Evolutionary conservation across 2,329 filamentous ascomycete species (phyloP), one percentile per base, ranked within the genome.

Genomic region (Corinectria fuckeliana): DNA sequence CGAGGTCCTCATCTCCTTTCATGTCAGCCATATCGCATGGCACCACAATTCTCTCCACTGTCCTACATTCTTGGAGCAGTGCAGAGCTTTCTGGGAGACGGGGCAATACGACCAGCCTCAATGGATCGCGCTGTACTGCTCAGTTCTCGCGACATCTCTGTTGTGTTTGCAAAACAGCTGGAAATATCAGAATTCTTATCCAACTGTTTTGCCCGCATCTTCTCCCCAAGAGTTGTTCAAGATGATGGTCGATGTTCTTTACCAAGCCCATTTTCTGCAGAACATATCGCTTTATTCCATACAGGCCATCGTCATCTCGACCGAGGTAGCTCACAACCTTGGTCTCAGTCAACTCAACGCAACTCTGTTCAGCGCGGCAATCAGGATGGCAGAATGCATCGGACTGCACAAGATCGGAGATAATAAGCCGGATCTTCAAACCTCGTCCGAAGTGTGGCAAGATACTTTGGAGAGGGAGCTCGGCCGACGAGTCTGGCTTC

Each of bases 231-330:
- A n/a, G n/a, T n/a, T n/a, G n/a, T n/a, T n/a, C n/a, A n/a, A n/a
- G n/a, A n/a, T n/a, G n/a, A 49, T 56, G 44, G 26, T 50, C 3
- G 23, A 50, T n/a, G 21, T 50, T 1, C 16, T 56, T 2, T 56
- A 50, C 30, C n/a, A 1, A 1, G 18, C 34, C 7, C 34, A 44
- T 1, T 56, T 56, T 26, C 20, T 56, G 3, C 36, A 42, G 21
- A 26, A 50, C 10, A 6, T 41, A 7, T 56, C 53, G 1, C 26
- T 56, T 8, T 50, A 50, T 14, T 7, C 45, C 1, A 20, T 56
- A 4, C 53, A 56, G 7, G 53, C 53, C 5, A 56, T 56, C 23
- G 28, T 50, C 6, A 56, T 56, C 26, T 56, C 53, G 3, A 56
- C 36, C 2, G 53, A 56, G 11, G 53, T 50, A 7, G 26, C 53